Evolutionary conservation across 2,329 filamentous ascomycete species (phyloP).

Genomic region (Fusarium chlamydosporum): DNA sequence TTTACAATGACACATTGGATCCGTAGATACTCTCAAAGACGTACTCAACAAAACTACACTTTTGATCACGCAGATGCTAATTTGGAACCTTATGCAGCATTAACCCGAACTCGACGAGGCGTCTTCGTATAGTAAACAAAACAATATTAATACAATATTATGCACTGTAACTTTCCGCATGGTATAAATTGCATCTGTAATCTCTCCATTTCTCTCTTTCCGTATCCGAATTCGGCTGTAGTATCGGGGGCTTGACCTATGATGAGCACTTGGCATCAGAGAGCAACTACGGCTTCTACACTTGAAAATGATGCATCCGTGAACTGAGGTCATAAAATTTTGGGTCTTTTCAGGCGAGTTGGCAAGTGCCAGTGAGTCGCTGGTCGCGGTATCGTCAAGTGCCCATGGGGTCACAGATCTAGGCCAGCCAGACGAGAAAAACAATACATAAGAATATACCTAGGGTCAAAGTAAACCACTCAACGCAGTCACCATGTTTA

Average conservation of each 20-base stretch:
- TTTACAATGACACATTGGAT: no score
- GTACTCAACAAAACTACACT: not conserved
- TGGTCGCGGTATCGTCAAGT: not conserved
- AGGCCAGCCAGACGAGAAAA: no score
- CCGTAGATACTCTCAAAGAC: not conserved
- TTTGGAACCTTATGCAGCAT: not conserved
- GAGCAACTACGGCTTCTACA: not conserved
- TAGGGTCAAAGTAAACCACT: no score
- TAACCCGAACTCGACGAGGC: not conserved
- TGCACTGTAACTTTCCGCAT: not conserved
- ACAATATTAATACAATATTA: fast-evolving
- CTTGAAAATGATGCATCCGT: slow-evolving; percentile 6
- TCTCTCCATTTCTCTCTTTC: not conserved
- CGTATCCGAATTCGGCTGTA: not conserved
- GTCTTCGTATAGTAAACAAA: not conserved
- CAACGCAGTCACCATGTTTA: no score
- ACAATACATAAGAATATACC: no score
- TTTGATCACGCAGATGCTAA: not conserved
- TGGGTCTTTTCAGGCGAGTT: not conserved
- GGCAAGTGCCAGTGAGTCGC: not conserved
- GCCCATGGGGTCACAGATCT: no score
- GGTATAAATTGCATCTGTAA: slow-evolving; percentile 1
- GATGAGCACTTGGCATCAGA: slow-evolving; percentile 4
- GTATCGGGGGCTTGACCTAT: not conserved
- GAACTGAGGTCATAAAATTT: not conserved